Evolutionary conservation across 441 rosid genomes (phyloP).

Genomic region (Jatropha multifida): DNA sequence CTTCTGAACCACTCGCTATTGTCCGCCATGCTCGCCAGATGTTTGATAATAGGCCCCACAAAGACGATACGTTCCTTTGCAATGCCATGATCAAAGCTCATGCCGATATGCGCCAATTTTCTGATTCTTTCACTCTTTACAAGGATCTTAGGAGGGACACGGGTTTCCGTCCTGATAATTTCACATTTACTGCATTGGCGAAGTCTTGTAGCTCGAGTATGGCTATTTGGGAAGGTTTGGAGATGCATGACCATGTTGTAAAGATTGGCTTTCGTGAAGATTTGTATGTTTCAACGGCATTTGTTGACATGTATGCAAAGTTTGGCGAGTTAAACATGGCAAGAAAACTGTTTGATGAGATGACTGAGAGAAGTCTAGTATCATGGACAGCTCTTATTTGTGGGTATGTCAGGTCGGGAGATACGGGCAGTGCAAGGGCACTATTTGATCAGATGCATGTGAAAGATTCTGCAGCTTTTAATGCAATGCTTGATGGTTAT

Average conservation of each 20-base stretch:
- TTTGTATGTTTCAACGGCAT: conserved; percentile 66
- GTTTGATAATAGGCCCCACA: conserved; percentile 51
- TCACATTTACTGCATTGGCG: conserved; percentile 54
- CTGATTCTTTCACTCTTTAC: conserved; percentile 47
- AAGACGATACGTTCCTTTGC: conserved; percentile 58
- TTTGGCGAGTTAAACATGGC: conserved; percentile 53
- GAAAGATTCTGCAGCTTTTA: conserved; percentile 50
- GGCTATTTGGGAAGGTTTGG: conserved; percentile 48
- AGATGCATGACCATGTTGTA: conserved; percentile 52
- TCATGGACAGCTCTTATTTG: conserved; percentile 73
- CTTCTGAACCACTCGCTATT: conserved; percentile 20
- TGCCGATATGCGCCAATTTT: conserved; percentile 36
- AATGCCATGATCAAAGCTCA: conserved; percentile 68
- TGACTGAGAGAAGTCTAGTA: conserved; percentile 65
- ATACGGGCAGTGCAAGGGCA: conserved; percentile 41
- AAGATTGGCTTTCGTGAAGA: conserved; percentile 60
- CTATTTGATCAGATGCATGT: conserved; percentile 54
- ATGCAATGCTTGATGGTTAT: conserved; percentile 54
- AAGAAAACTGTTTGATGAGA: conserved; percentile 65
- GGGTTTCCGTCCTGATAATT: conserved; percentile 54
- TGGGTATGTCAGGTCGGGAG: conserved; percentile 53
- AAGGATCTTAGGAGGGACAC: conserved; percentile 43
- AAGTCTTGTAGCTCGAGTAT: conserved; percentile 47
- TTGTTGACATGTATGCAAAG: conserved; percentile 80
- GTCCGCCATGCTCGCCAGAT: conserved; percentile 48